These are phyloP conservation scores for Phyllosticta citribraziliensis DNA, from an alignment of 2,329 filamentous ascomycete species.

Conservation along the genomic window DNA sequence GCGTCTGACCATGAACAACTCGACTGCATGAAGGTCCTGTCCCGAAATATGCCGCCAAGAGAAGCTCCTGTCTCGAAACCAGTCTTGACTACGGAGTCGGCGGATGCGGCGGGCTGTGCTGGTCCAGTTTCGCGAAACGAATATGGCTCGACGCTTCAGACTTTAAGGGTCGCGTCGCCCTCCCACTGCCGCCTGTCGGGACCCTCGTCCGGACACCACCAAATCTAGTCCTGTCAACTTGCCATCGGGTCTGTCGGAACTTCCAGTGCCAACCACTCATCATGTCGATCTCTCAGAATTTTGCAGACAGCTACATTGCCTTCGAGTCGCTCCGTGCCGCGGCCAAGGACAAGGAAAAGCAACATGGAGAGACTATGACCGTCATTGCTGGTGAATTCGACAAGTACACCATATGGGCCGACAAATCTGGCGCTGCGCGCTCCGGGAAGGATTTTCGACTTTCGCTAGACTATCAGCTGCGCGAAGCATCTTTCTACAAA, in stretches of 20 bases:
- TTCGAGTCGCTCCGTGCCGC: background rate
- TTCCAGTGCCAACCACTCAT: no score
- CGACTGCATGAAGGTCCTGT: background rate
- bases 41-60: background rate
- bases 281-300: background rate
- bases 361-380: background rate
- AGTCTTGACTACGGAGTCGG: background rate
- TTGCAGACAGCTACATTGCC: background rate
- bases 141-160: background rate
- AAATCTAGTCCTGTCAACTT: background rate
- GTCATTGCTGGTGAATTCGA: slow-evolving; percentile 12
- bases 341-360: background rate
- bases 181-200: background rate
- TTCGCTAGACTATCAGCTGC: slow-evolving; percentile 15
- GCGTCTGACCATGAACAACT: background rate
- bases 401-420: slow-evolving; percentile 14
- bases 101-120: background rate
- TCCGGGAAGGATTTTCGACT: slow-evolving; percentile 9
- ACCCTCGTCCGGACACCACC: background rate
- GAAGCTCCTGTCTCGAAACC: background rate
- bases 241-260: background rate
- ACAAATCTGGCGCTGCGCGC: slow-evolving; percentile 14
- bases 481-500: slow-evolving; percentile 15
- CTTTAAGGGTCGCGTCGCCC: background rate
- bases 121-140: background rate